Base-by-base conservation (phyloP, 495 filamentous ascomycete species). In the Saxophila tyrrhenica region DNA sequence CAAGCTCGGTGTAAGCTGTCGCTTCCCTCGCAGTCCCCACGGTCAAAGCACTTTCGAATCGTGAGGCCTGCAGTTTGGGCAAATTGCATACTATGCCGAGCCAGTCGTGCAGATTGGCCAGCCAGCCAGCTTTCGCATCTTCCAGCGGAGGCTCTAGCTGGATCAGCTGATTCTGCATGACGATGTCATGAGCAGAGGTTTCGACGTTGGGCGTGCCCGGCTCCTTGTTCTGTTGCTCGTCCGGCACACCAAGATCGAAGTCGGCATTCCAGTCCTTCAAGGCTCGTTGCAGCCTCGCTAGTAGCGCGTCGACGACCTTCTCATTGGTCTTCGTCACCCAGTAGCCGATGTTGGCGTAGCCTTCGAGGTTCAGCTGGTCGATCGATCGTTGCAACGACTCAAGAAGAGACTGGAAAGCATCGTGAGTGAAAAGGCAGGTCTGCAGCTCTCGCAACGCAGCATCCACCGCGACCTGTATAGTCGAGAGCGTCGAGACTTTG, bases 141-240 rank as follows among this genome's bases (percentile, higher is more conserved):
- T 95, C 89, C 17, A 95, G 72, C 15, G 92, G 92, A 1, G 92
- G 92, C 45, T 95, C 90, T 23, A 99, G 78, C 60, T 90, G 94
- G 48, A 99, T 92, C 61, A 94, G 80, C 68, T 97, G 94, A 59
- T 97, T 96, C 25, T 85, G 85, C 82, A 97, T 97, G 3, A 87
- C 86, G 25, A 99, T 83, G 64, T 97, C 92, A 62, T 95, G 89
- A 25, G 88, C 72, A 39, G 95, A 76, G 25, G 75, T 80, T 58
- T 81, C 83, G 56, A 84, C 73, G 22, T 73, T 74, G 0, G 84
- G 84, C 13, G 72, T 66, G 60, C 64, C 72, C 70, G 68, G 61
- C 57, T 69, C 57, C 75, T 72, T 29, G 25, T 20, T 48, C 21
- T 46, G 25, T 21, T 60, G 52, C 21, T 52, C 76, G 60, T 85